Conservation (phyloP, 495 filamentous ascomycete species). For the Amorphotheca resinae region DNA sequence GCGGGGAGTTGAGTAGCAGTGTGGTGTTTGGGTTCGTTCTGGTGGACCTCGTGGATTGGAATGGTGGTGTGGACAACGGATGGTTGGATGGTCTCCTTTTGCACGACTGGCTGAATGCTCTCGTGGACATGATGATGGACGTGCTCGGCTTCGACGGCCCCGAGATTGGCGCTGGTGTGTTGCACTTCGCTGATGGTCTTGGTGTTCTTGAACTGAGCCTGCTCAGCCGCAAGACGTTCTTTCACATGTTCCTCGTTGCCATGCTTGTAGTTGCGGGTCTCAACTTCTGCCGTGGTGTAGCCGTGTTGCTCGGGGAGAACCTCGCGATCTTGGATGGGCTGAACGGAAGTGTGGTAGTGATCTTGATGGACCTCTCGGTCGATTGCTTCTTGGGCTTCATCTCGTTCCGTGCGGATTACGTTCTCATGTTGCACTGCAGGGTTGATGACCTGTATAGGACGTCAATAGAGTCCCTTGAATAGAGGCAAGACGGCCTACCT, state of each 20-base stretch:
- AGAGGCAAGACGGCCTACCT: slow-evolving; percentile 17
- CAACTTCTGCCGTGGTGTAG: slow-evolving; percentile 36
- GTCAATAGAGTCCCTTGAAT: not conserved
- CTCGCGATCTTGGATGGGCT: slow-evolving; percentile 36
- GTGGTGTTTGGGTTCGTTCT: slow-evolving; percentile 48
- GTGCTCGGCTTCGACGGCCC: slow-evolving; percentile 45
- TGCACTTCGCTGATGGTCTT: slow-evolving; percentile 32
- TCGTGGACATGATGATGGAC: slow-evolving; percentile 52
- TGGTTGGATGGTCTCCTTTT: slow-evolving; percentile 54
- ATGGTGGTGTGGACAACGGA: slow-evolving; percentile 54
- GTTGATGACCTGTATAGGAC: slow-evolving; percentile 30
- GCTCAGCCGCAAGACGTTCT: slow-evolving; percentile 33
- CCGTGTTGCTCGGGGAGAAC: slow-evolving; percentile 36
- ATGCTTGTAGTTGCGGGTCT: slow-evolving; percentile 43
- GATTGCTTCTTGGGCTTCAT: slow-evolving; percentile 40
- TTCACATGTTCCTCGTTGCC: slow-evolving; percentile 34
- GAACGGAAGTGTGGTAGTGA: slow-evolving; percentile 42
- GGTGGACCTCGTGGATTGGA: slow-evolving; percentile 53
- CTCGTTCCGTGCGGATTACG: slow-evolving; percentile 37
- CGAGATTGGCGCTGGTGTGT: slow-evolving; percentile 31
- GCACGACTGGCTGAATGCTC: slow-evolving; percentile 51
- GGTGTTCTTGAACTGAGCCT: slow-evolving; percentile 36
- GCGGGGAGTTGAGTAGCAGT: slow-evolving; percentile 42
- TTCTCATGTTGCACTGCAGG: slow-evolving; percentile 47
- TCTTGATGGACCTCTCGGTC: slow-evolving; percentile 51